Evolutionary conservation across 2,329 filamentous ascomycete species (phyloP), one percentile per base, ranked within the genome.

Genomic region (Nothophaeocryptopus gaeumannii): DNA sequence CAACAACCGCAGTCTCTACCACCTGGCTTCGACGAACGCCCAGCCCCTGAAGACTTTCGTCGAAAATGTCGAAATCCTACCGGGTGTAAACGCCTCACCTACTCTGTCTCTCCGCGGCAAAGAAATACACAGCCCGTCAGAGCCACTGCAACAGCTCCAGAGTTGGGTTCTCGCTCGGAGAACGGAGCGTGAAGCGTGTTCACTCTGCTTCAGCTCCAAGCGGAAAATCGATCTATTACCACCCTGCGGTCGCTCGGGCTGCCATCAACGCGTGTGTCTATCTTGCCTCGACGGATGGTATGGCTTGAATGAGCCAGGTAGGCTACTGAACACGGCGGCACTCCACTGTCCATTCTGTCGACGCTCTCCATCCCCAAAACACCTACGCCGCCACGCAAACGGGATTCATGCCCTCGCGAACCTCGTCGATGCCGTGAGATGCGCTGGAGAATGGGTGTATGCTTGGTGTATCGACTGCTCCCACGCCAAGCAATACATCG

Each of bases 301-400:
- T 16, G 51, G 51, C 31, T 37, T 54, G 33, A 54, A 54, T 31
- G 35, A 14, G 2, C 47, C 47, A 0, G 51, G 51, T 3, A 47
- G 13, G 7, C 39, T 54, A n/a, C 40, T 54, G 47, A 54, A 54
- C 13, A 54, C 51, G 9, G 42, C 47, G 7, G 51, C 51, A 9
- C 34, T 54, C 8, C 47, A 50, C 31, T 54, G 51, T 14, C 42
- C 51, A 4, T 54, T 54, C 42, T 54, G 51, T 15, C 16, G 42
- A 26, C 51, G 51, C 2, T 29, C 31, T 12, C 51, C 51, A 2
- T 43, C 47, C 20, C 8, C 47, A 2, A 54, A 47, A 31, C 50
- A 38, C 12, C 35, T 54, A 2, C 31, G 47, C 10, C 41, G 43
- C n/a, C 36, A 43, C 8, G 42, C 42, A 5, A 38, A 16, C 8